Percentiles rank a stretch among this genome's conserved stretches.
phyloP scores from a whole-genome alignment of 768 basidiomycete species.

The Calvatia gigantea region DNA sequence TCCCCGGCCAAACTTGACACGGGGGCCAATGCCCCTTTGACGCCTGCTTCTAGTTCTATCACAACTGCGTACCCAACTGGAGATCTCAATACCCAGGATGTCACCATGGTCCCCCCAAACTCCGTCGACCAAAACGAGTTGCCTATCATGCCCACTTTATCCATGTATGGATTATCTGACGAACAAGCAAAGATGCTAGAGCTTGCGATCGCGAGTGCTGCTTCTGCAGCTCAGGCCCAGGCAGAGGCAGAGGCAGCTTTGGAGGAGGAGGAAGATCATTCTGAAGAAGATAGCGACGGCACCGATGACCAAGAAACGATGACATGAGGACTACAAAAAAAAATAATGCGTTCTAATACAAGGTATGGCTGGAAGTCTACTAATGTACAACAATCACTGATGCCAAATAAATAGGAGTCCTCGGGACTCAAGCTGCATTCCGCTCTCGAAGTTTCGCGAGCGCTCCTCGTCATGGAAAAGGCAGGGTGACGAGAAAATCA shows the following conservation, averaged over 20 bases:
- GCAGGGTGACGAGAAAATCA: neutral
- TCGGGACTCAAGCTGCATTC: neutral
- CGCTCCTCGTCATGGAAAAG: neutral
- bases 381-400: slow-evolving; percentile 11
- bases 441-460: neutral
- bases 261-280: slow-evolving; percentile 60
- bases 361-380: slow-evolving; percentile 5
- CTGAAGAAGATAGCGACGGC: slow-evolving; percentile 42
- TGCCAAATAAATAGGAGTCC: slow-evolving; percentile 7
- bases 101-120: slow-evolving; percentile 1
- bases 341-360: slow-evolving; percentile 9
- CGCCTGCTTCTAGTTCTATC: slow-evolving; percentile 11
- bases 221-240: slow-evolving; percentile 71
- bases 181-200: slow-evolving; percentile 70
- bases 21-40: slow-evolving; percentile 12
- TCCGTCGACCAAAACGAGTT: slow-evolving; percentile 13
- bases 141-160: slow-evolving; percentile 38
- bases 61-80: slow-evolving; percentile 14
- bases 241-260: slow-evolving; percentile 76
- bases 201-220: slow-evolving; percentile 71
- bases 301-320: slow-evolving; percentile 33
- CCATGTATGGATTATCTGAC: slow-evolving; percentile 68
- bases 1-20: slow-evolving; percentile 19
- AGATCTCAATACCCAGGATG: slow-evolving; percentile 17
- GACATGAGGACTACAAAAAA: slow-evolving; percentile 3